Base-by-base conservation (phyloP, 2,329 filamentous ascomycete genomes). In the Trichoderma atrobrunneum region DNA sequence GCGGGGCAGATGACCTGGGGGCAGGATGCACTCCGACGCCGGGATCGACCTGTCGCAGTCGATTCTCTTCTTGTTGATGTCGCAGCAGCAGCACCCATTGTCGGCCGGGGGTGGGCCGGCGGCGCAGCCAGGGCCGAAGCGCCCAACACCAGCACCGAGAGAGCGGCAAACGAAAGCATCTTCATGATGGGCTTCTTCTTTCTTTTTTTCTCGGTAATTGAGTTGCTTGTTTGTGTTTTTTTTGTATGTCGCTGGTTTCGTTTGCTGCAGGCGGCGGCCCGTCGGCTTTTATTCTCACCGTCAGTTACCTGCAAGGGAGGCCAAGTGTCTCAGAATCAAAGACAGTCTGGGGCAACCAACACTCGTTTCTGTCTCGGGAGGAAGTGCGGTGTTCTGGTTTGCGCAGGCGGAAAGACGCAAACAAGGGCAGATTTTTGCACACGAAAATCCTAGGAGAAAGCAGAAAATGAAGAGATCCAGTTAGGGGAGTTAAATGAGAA, bases 21-120 rank as follows among this genome's bases (percentile, higher is more conserved):
- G 74, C 78, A 82, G 64, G 64, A 77, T 39, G 73, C 80, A 82
- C 10, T 78, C 74, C 24, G 68, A 36, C 30, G 72, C 66, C 10
- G 71, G 14, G 59, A 74, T 73, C 18, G 62, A 24, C 12, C 63
- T 51, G n/a, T 71, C 72, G 74, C 80, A 82, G 66, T 75, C 72
- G 26, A 80, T 78, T 65, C 72, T 74, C 7, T 56, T 59, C 7
- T 70, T 63, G 10, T 73, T 72, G 14, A 77, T 72, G 61, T 81
- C 76, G 74, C 80, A 82, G 77, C 80, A 82, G 77, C 80, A 82
- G 77, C 80, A 82, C 11, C 72, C 70, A 43, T 75, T 43, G 18
- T 34, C 72, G n/a, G 39, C 28, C 39, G 59, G 28, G 36, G 21
- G 34, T 32, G 48, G 69, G 73, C 68, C 3, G 77, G 75, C 30